Evolutionary conservation across 495 filamentous ascomycete species (phyloP), one percentile per base, ranked within the genome.

Genomic region (Penicillium turbatum): DNA sequence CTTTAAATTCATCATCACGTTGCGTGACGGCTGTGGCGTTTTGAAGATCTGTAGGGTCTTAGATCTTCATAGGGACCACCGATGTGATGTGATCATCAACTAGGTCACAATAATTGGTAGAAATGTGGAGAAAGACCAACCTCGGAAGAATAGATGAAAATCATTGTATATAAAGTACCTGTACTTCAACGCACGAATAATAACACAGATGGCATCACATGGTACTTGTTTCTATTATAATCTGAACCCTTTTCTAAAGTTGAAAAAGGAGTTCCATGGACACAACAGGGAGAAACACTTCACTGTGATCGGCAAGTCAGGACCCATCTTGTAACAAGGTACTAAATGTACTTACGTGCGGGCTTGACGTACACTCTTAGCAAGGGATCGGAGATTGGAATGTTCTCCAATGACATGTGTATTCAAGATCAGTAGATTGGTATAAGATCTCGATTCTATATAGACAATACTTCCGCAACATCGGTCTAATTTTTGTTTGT

Each of bases 311-410:
- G 44, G 12, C 44, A 47, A 8, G 30, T 3, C 11, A 19, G 16
- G 44, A 6, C 44, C 44, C 44, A 47, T 47, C 16, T 16, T 35
- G 44, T 34, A 21, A 34, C 44, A 19, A 35, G 29, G 15, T 12
- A 16, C 8, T 12, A 24, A 47, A 47, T 47, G 44, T 47, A 47
- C 13, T 47, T 47, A 47, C 44, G 44, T 35, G 44, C 44, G 15
- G 44, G 12, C 13, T 47, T 47, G 44, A 47, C 44, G 44, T 47
- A 47, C 44, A 17, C 44, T 35, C n/a, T 3, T 47, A 35, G 44
- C 44, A 47, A 47, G 44, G 44, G 44, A 47, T 47, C 30, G 30
- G 15, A 31, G 8, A 10, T 19, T 47, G 44, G 44, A 47, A 47
- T 47, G 44, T 15, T 30, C 16, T 43, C 7, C 40, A 29, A 43